Percentiles rank a stretch among this genome's conserved stretches.
phyloP scores from a whole-genome alignment of 78 protist species.

The Pelomyxa schiedti region DNA sequence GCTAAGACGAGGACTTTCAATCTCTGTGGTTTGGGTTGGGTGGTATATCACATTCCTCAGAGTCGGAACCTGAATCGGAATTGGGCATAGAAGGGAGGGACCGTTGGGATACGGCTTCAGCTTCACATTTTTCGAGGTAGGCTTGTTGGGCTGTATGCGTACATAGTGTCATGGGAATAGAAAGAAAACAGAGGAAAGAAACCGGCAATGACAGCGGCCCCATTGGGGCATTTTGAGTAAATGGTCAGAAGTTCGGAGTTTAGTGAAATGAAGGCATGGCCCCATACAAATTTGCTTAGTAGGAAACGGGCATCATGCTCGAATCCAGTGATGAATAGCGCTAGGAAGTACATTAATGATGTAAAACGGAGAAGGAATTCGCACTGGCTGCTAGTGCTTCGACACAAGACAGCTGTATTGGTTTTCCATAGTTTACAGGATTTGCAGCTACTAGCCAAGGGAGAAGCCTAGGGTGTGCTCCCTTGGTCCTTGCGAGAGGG shows the following conservation, averaged over 20 bases:
- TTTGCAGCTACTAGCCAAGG: conserved; percentile 95
- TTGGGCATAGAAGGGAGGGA: not conserved
- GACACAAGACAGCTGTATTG: conserved; percentile 72
- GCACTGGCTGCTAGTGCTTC: conserved; percentile 95
- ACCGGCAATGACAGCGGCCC: not conserved
- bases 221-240: not conserved
- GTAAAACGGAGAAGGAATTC: too few relatives aligned
- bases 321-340: conserved; percentile 60
- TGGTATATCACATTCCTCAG: conserved; percentile 11
- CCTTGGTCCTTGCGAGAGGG: conserved; percentile 53
- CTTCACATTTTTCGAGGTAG: conserved; percentile 28
- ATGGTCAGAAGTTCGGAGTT: conserved; percentile 26
- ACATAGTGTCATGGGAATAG: conserved; percentile 25
- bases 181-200: conserved; percentile 41
- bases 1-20: too few relatives aligned
- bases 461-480: conserved; percentile 61
- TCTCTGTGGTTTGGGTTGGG: conserved; percentile 16
- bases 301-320: conserved; percentile 55
- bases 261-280: conserved; percentile 67
- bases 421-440: conserved; percentile 92
- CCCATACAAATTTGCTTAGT: conserved; percentile 79
- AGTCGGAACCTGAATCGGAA: not conserved
- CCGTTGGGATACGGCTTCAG: not conserved
- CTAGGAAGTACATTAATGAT: too few relatives aligned
- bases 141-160: conserved; percentile 47